Conservation (phyloP, 192 early-diverging fungal genomes). For the Dissophora globulifera region DNA sequence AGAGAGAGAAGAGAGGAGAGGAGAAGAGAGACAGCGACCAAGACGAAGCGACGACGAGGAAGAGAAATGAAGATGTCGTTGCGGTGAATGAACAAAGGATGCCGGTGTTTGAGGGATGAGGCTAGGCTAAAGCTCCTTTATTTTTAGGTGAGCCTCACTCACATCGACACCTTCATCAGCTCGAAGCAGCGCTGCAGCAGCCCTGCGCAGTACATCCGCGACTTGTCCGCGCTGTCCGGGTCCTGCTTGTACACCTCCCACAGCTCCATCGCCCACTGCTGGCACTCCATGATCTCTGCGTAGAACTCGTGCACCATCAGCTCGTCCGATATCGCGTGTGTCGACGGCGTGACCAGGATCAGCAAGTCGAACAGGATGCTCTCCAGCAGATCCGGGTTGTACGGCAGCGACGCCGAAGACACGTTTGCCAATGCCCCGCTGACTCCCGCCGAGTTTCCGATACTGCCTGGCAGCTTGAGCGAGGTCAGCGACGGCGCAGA, state of each 20-base stretch:
- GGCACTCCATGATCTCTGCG: conserved; percentile 39
- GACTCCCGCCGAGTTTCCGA: background rate
- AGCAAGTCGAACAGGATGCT: conserved; percentile 29
- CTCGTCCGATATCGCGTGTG: conserved; percentile 16
- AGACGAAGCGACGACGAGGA: no score
- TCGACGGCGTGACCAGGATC: conserved; percentile 38
- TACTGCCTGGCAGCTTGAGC: conserved; percentile 21
- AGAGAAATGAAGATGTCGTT: no score
- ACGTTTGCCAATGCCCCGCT: background rate
- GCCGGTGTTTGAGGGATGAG: background rate
- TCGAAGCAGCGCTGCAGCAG: conserved; percentile 35
- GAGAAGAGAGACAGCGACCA: no score
- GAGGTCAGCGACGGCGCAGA: conserved; percentile 22
- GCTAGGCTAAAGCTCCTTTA: background rate
- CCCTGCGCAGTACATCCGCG: conserved; percentile 42
- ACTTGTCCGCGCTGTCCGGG: conserved; percentile 10
- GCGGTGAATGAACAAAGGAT: no score
- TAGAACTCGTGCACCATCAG: conserved; percentile 33
- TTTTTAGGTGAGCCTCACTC: background rate
- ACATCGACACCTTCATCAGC: conserved; percentile 19
- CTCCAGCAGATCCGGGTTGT: conserved; percentile 30
- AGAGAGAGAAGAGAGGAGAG: no score
- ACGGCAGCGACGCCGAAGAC: background rate
- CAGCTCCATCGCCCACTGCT: conserved; percentile 43
- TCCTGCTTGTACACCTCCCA: conserved; percentile 26